These are phyloP conservation scores for Rhizomucor miehei DNA, from an alignment of 371 early-diverging fungal genomes.

Conservation along the genomic window DNA sequence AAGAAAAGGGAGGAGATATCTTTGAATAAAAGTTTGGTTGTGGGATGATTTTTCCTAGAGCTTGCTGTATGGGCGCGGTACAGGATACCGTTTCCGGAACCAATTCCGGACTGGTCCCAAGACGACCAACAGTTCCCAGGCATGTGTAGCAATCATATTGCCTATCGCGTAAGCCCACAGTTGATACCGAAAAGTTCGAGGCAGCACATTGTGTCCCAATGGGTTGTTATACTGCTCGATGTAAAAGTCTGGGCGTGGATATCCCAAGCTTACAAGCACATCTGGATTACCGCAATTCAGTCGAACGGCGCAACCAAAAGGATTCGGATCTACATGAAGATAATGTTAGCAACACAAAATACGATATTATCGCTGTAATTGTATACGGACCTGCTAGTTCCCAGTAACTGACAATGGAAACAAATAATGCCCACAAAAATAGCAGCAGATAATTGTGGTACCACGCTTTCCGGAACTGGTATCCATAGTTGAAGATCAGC, in stretches of 20 bases:
- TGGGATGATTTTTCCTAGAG: background rate
- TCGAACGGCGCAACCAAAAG: constrained; percentile 64
- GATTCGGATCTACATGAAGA: constrained; percentile 54
- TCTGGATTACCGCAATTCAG: constrained; percentile 72
- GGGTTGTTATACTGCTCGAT: constrained; percentile 61
- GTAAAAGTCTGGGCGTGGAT: constrained; percentile 41
- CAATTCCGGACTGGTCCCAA: constrained; percentile 36
- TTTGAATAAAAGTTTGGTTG: too few relatives aligned
- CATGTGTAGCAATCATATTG: constrained; percentile 30
- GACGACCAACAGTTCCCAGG: constrained; percentile 35
- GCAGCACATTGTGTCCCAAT: constrained; percentile 71
- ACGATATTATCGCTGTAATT: too few relatives aligned
- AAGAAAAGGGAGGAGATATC: too few relatives aligned
- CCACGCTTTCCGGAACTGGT: constrained; percentile 55
- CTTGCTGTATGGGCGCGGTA: background rate
- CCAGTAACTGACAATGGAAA: constrained; percentile 57
- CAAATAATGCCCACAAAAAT: constrained; percentile 48
- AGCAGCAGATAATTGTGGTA: constrained; percentile 61
- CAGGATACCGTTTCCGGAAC: constrained; percentile 4
- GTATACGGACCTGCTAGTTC: constrained; percentile 49
- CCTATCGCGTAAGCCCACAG: constrained; percentile 39
- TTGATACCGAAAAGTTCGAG: constrained; percentile 49
- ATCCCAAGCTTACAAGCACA: constrained; percentile 47
- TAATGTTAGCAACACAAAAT: too few relatives aligned
- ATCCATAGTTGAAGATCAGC: constrained; percentile 62